phyloP scores from a whole-genome alignment of 257 asterid genomes.

The Thymus mandschuricus region DNA sequence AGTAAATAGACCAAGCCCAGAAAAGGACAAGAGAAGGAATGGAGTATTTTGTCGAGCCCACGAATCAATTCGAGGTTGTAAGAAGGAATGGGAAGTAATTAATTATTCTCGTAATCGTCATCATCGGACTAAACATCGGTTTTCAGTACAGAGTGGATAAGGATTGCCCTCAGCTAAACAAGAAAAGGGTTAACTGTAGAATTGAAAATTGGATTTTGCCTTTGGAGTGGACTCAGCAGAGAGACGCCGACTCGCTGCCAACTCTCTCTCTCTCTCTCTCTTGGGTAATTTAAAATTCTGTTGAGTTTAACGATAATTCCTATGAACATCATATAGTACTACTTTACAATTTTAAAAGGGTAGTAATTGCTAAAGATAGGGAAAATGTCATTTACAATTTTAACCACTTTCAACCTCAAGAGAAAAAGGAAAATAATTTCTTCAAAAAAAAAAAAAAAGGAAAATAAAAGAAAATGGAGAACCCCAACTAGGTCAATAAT shows the following conservation, averaged over 20 bases:
- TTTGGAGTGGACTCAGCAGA: constrained; percentile 5
- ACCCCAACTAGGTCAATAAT: no score
- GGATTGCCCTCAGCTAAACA: background rate
- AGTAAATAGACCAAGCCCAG: constrained; percentile 30
- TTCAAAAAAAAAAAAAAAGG: no score
- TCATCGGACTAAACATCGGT: constrained; percentile 4
- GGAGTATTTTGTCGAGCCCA: constrained; percentile 11
- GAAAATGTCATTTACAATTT: no score
- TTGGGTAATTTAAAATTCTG: background rate
- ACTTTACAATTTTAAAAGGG: no score
- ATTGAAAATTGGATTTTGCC: background rate
- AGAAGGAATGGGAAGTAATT: background rate
- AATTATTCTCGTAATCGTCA: constrained; percentile 19
- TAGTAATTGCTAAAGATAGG: background rate
- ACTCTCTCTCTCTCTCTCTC: background rate
- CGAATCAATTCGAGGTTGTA: constrained; percentile 24
- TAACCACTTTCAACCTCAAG: no score
- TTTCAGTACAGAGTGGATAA: constrained; percentile 15
- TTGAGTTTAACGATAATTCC: constrained; percentile 3
- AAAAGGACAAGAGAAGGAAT: constrained; percentile 2
- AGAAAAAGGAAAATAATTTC: no score
- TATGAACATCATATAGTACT: background rate
- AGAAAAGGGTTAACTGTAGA: background rate
- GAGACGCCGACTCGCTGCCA: constrained; percentile 11
- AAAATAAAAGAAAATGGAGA: no score